These are phyloP conservation scores for Halophytophthora polymorphica DNA, from an alignment of 352 stramenopile genomes.

Conservation along the genomic window DNA sequence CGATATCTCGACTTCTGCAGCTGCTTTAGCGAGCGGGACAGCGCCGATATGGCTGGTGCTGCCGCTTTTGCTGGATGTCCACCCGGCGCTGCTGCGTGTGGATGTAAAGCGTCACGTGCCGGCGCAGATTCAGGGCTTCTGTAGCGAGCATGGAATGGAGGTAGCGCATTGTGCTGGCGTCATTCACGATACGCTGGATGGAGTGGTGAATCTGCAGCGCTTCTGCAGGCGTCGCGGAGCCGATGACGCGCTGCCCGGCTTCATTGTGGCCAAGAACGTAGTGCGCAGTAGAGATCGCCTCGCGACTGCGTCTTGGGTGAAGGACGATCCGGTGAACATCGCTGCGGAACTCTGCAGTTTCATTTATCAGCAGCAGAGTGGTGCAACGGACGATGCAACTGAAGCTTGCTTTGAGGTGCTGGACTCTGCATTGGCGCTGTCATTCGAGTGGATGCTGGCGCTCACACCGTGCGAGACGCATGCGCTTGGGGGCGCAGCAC, in stretches of 20 bases:
- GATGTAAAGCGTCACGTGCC: constrained; percentile 20
- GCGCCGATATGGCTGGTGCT: constrained; percentile 27
- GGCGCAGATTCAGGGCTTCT: constrained; percentile 41
- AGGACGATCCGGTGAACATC: constrained; percentile 36
- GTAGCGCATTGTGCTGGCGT: constrained; percentile 15
- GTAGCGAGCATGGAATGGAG: constrained; percentile 29
- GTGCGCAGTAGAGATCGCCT: constrained; percentile 7
- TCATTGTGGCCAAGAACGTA: constrained; percentile 39
- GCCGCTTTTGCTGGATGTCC: constrained; percentile 49
- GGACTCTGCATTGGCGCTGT: constrained; percentile 15
- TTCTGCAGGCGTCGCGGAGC: constrained; percentile 18
- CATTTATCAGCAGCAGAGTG: constrained; percentile 1
- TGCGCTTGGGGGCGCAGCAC: neutral
- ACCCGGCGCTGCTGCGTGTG: constrained; percentile 38
- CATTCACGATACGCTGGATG: constrained; percentile 21
- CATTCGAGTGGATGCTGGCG: constrained; percentile 40
- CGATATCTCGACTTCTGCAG: constrained; percentile 8
- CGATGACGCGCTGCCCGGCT: constrained; percentile 18
- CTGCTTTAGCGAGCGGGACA: constrained; percentile 2
- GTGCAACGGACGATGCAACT: neutral
- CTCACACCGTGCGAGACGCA: constrained; percentile 21
- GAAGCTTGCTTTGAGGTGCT: constrained; percentile 20
- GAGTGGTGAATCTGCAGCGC: constrained; percentile 27
- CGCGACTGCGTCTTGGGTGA: constrained; percentile 23
- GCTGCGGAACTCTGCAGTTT: constrained; percentile 45